Conservation (phyloP, 2,329 filamentous ascomycete species). For the Scedosporium aurantiacum region DNA sequence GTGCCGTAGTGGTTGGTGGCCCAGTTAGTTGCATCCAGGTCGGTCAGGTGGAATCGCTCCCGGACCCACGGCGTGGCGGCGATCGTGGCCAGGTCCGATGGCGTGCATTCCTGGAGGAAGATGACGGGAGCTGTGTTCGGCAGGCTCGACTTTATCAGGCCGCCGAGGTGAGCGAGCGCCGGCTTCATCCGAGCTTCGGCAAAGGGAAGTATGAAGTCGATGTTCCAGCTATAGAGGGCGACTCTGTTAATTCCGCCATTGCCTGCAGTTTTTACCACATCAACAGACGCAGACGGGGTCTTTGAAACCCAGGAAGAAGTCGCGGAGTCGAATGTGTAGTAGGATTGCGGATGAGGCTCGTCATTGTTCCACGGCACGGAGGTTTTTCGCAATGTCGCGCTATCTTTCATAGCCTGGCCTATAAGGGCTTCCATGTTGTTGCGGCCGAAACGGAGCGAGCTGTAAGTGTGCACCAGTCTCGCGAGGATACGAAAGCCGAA, state of each 20-base stretch:
- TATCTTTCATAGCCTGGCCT: neutral
- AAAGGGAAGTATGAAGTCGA: conserved; percentile 24
- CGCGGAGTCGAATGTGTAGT: conserved; percentile 10
- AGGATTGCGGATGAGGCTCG: conserved; percentile 12
- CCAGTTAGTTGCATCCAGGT: conserved; percentile 32
- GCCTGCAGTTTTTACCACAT: conserved; percentile 3
- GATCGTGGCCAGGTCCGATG: conserved; percentile 32
- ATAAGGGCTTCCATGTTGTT: conserved; percentile 4
- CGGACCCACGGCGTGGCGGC: conserved; percentile 33
- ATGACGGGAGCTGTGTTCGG: conserved; percentile 24
- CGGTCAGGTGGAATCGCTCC: conserved; percentile 35
- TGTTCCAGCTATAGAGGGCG: conserved; percentile 23
- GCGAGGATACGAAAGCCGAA: neutral
- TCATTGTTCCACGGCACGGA: conserved; percentile 10
- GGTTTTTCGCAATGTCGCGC: conserved; percentile 8
- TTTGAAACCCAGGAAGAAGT: conserved; percentile 7
- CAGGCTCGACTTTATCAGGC: conserved; percentile 6
- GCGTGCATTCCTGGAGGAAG: conserved; percentile 41
- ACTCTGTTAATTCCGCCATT: conserved; percentile 14
- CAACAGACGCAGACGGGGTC: conserved; percentile 1
- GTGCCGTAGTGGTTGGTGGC: conserved; percentile 37
- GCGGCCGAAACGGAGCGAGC: neutral
- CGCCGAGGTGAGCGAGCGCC: conserved; percentile 19
- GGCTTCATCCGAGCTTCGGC: conserved; percentile 20
- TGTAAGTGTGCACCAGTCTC: neutral